A percentile compares a stretch with the other conserved stretches of the same genome.
Conservation (phyloP, 257 asterid species). For the Echites panduratus region DNA sequence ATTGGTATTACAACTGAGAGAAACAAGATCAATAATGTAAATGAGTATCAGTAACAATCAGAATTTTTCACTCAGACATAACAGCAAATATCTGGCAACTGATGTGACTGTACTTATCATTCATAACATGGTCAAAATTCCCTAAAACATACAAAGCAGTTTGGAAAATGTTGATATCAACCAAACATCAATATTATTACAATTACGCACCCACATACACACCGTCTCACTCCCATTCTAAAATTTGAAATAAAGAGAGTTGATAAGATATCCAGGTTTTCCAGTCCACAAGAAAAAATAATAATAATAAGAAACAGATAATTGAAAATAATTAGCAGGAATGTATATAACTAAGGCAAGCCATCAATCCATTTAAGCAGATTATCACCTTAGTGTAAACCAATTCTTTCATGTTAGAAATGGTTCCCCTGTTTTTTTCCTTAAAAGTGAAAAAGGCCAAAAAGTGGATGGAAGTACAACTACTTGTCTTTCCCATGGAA, state of each 20-base stretch:
- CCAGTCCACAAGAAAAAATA: neutral
- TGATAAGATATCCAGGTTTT: neutral
- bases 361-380: too few species aligned
- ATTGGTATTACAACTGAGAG: conserved; percentile 10
- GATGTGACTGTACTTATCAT: neutral
- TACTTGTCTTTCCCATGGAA: too few species aligned
- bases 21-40: neutral
- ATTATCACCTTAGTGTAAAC: too few species aligned
- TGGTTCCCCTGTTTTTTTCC: too few species aligned
- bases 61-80: neutral
- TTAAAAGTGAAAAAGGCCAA: too few species aligned
- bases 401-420: too few species aligned
- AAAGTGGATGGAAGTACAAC: too few species aligned
- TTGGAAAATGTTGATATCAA: neutral
- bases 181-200: neutral
- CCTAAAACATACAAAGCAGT: neutral
- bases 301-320: neutral
- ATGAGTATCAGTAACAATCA: neutral
- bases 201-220: neutral
- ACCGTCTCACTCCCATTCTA: too few species aligned
- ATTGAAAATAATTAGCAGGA: neutral
- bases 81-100: neutral
- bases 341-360: too few species aligned
- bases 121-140: neutral
- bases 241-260: neutral